phyloP scores from a whole-genome alignment of 2,329 filamentous ascomycete species.

The Xylaria digitata region DNA sequence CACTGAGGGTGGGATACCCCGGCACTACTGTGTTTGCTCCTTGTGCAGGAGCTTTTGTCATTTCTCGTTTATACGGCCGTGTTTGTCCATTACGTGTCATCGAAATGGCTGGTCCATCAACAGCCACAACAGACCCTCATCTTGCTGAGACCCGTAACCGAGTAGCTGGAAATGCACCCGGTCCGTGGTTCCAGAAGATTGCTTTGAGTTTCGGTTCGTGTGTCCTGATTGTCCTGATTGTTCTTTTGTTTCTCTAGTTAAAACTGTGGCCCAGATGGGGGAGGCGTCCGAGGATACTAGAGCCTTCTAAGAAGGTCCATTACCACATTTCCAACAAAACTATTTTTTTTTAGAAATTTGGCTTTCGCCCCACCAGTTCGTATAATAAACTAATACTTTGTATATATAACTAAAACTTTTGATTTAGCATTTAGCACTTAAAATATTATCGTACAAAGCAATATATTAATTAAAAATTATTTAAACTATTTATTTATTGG shows the following conservation, averaged over 20 bases:
- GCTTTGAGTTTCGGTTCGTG: slow-evolving; percentile 22
- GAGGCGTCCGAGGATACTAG: slow-evolving; percentile 17
- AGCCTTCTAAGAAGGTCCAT: too few species aligned
- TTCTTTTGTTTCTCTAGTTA: neutral
- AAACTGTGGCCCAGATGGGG: slow-evolving; percentile 11
- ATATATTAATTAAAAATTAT: too few species aligned
- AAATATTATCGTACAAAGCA: too few species aligned
- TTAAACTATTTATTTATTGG: too few species aligned
- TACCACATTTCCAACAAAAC: too few species aligned
- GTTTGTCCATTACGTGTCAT: neutral
- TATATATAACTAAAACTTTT: too few species aligned
- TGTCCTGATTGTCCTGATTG: neutral
- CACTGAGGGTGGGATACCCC: neutral
- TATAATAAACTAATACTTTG: too few species aligned
- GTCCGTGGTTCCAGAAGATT: slow-evolving; percentile 17
- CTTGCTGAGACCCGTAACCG: neutral
- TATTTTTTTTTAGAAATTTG: too few species aligned
- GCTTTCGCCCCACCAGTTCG: too few species aligned
- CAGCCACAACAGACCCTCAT: neutral
- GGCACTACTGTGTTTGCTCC: neutral
- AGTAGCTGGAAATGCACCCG: neutral
- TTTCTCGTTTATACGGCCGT: neutral
- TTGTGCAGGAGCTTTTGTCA: neutral
- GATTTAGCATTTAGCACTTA: too few species aligned
- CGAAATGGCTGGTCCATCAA: neutral